A percentile compares a stretch with the other conserved stretches of the same genome.
These are phyloP conservation scores for Trypanosoma cruzi DNA, from an alignment of 208 protist genomes.

Conservation along the genomic window DNA sequence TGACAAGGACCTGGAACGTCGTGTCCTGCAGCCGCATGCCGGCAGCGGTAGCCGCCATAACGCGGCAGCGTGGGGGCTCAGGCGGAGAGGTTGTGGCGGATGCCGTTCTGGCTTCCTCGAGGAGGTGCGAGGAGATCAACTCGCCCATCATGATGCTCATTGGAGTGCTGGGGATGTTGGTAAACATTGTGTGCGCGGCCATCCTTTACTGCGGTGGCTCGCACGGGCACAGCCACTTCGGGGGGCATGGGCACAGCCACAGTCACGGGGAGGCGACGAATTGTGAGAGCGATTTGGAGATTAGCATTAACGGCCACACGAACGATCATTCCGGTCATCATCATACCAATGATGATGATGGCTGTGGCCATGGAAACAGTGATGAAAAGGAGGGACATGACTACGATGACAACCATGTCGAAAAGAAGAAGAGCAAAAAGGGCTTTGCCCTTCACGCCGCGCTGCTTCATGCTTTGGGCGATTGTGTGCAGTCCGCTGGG, in stretches of 20 bases:
- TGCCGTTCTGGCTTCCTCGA: background rate
- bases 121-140: constrained; percentile 54
- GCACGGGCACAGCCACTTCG: constrained; percentile 61
- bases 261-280: constrained; percentile 46
- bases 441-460: constrained; percentile 78
- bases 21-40: constrained; percentile 60
- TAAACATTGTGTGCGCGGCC: constrained; percentile 82
- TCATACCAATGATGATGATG: background rate
- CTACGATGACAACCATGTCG: constrained; percentile 23
- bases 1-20: constrained; percentile 65
- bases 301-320: background rate
- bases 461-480: constrained; percentile 90
- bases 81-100: background rate
- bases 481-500: constrained; percentile 88
- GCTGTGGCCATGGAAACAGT: background rate
- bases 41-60: background rate
- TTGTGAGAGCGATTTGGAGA: constrained; percentile 17
- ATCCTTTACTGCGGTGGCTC: constrained; percentile 89
- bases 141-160: constrained; percentile 81
- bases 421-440: constrained; percentile 21
- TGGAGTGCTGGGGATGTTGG: constrained; percentile 77
- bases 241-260: constrained; percentile 42
- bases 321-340: constrained; percentile 1
- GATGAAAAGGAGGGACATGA: constrained; percentile 23
- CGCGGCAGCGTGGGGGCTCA: background rate